Evolutionary conservation across 1,284 basidiomycete species (phyloP).

Genomic region (Papiliotrema terrestris): DNA sequence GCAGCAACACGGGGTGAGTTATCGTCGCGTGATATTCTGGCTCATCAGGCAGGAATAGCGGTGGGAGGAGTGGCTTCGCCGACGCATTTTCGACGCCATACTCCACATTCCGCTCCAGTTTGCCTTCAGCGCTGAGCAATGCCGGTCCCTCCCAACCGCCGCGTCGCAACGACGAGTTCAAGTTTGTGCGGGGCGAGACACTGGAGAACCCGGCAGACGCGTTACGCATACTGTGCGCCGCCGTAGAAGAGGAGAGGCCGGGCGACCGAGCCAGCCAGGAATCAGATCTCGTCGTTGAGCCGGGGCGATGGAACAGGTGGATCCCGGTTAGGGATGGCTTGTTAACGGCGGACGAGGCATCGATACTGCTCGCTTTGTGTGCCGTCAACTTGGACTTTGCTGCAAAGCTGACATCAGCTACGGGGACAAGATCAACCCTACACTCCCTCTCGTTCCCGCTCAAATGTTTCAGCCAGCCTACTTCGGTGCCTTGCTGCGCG

Average conservation of each 20-base stretch:
- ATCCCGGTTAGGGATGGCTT: constrained; percentile 20
- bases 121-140: too few relatives aligned
- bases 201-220: constrained; percentile 23
- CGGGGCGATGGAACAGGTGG: constrained; percentile 16
- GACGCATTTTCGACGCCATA: too few relatives aligned
- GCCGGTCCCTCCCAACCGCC: too few relatives aligned
- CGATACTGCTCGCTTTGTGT: constrained; percentile 9
- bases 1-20: too few relatives aligned
- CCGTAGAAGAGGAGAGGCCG: constrained; percentile 8
- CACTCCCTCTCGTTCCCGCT: constrained; percentile 12
- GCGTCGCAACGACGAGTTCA: constrained; percentile 1
- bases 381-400: neutral
- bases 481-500: constrained; percentile 10
- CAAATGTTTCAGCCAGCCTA: constrained; percentile 14
- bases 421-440: constrained; percentile 13
- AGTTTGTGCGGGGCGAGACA: constrained; percentile 14
- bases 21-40: too few relatives aligned
- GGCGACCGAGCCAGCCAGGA: neutral
- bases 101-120: too few relatives aligned
- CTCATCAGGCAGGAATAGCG: too few relatives aligned
- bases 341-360: constrained; percentile 15
- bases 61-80: too few relatives aligned
- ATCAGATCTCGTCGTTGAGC: neutral
- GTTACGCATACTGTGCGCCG: constrained; percentile 16
- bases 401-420: constrained; percentile 5